Evolutionary conservation across 2,329 filamentous ascomycete genomes (phyloP).

Genomic region (Leptographium procerum): DNA sequence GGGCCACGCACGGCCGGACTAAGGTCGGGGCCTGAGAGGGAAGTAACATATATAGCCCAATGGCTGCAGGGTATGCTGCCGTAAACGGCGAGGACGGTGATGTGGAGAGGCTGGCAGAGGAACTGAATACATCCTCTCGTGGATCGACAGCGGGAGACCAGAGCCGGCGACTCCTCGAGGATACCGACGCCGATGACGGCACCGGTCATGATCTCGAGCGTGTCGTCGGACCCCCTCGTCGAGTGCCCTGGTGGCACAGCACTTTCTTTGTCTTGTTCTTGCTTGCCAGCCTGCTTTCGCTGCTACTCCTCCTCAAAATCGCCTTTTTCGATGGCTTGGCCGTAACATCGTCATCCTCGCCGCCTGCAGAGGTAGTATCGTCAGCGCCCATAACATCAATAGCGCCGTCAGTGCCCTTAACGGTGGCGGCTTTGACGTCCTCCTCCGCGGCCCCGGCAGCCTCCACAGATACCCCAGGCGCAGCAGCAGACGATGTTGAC

Average conservation of each 20-base stretch:
- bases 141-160: background rate
- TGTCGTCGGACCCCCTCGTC: background rate
- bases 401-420: slow-evolving; percentile 10
- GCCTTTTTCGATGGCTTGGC: slow-evolving; percentile 3
- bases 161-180: background rate
- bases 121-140: background rate
- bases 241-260: background rate
- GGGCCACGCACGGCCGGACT: no score
- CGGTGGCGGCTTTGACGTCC: no score
- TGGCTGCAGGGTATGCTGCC: background rate
- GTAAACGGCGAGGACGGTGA: background rate
- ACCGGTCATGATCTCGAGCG: background rate
- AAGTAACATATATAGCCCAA: background rate
- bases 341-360: background rate
- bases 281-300: slow-evolving; percentile 2
- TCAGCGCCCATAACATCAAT: background rate
- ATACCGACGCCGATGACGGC: background rate
- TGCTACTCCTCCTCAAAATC: slow-evolving; percentile 11
- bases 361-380: background rate
- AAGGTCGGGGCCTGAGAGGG: no score
- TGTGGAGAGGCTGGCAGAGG: background rate
- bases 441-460: slow-evolving; percentile 48
- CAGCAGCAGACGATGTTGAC: slow-evolving; percentile 13
- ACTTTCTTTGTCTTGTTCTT: slow-evolving; percentile 1
- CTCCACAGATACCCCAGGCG: slow-evolving; percentile 44